Conservation (phyloP, 2,329 filamentous ascomycete species). For the Aspergillus sojae region DNA sequence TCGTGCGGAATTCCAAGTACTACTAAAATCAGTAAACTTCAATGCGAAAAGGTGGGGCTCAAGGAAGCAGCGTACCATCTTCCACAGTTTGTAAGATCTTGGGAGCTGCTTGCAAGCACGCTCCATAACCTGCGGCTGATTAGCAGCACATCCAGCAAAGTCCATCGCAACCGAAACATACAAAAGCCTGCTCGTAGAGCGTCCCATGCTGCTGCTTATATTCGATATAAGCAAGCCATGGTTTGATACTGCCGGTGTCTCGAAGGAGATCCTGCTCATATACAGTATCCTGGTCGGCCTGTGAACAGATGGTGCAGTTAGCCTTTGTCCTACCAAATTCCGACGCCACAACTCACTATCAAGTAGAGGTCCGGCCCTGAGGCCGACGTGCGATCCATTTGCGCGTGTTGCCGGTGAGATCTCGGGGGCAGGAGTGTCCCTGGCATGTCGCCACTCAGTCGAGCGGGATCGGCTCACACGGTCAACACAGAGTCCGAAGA, state of each 20-base stretch:
- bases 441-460: slow-evolving; percentile 51
- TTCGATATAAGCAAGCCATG: slow-evolving; percentile 92
- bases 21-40: slow-evolving; percentile 38
- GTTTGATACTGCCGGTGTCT: slow-evolving; percentile 81
- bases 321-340: slow-evolving; percentile 25
- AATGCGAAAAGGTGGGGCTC: slow-evolving; percentile 9
- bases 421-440: slow-evolving; percentile 52
- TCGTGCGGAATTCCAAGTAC: slow-evolving; percentile 84
- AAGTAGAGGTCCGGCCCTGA: slow-evolving; percentile 49
- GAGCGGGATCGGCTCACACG: slow-evolving; percentile 39
- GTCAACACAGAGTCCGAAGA: slow-evolving; percentile 31
- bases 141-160: slow-evolving; percentile 10
- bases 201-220: slow-evolving; percentile 88
- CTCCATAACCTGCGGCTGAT: slow-evolving; percentile 67
- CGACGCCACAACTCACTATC: slow-evolving; percentile 40
- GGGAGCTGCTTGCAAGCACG: slow-evolving; percentile 87
- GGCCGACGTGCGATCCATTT: slow-evolving; percentile 46
- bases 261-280: slow-evolving; percentile 96
- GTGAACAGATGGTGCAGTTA: slow-evolving; percentile 40
- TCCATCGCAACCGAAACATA: slow-evolving; percentile 35
- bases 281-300: slow-evolving; percentile 85
- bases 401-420: slow-evolving; percentile 46
- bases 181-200: slow-evolving; percentile 79
- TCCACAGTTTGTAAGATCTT: slow-evolving; percentile 97
- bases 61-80: slow-evolving; percentile 63